Evolutionary conservation across 768 basidiomycete species (phyloP), one percentile per base, ranked within the genome.

Genomic region (Tylopilus subfusipes): DNA sequence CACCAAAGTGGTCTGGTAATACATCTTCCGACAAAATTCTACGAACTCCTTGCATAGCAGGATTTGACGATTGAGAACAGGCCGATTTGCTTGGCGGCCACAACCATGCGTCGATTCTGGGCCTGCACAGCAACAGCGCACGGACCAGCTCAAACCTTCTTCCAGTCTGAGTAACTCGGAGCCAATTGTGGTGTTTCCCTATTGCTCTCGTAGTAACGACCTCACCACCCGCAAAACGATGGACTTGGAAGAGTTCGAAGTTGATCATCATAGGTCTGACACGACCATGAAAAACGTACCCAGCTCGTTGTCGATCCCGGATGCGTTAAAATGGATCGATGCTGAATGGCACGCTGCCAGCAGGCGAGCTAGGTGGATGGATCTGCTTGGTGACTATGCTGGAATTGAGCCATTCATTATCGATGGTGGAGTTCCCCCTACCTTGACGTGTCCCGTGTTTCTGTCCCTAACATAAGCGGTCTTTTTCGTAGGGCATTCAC

Each of bases 311-410:
- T 63, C 67, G 34, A 40, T 64, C 16, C 18, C 49, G 13, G 47
- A 63, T 14, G 68, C 74, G 2, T 50, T 76, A 16, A 51, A 59
- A 19, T 57, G 58, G 50, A 50, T 78, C 8, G 75, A 78, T 57
- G 57, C 54, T 14, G 53, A 53, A 42, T 81, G 79, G 79, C 79
- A 75, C 55, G 57, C 65, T 27, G 64, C 68, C 25, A 70, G 67
- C 62, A 69, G 73, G 53, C 55, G 63, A 25, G 76, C 74, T 13
- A 64, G 81, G 53, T 81, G 79, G 82, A 86, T 88, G 85, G 86
- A 88, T 65, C 72, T 88, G 10, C 68, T 88, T 27, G 84, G 85
- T 4, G 86, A 86, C 62, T 88, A 86, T 64, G 85, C 82, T 21
- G 86, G 86, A 2, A 76, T 64, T 33, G 86, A 88, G 62, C 75